phyloP scores from a whole-genome alignment of 139 green algal species.

The Tetraselmis chui region DNA sequence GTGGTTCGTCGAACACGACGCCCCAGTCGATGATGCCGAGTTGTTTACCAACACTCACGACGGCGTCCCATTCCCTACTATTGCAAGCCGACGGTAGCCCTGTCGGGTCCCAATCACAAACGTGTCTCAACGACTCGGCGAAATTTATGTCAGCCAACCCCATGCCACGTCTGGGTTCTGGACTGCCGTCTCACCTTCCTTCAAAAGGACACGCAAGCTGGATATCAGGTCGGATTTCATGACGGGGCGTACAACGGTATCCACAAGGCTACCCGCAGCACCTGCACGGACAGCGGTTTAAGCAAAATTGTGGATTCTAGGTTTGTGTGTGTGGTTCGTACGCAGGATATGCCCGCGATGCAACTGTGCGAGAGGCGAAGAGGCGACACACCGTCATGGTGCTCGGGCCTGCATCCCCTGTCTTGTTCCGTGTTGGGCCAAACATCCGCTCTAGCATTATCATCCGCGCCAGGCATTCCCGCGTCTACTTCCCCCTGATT shows the following conservation, averaged over 20 bases:
- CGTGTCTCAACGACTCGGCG: too few species aligned
- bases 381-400: neutral
- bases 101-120: too few species aligned
- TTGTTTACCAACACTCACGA: neutral
- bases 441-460: too few species aligned
- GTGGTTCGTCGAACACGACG: neutral
- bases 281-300: too few species aligned
- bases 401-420: too few species aligned
- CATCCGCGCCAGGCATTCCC: too few species aligned
- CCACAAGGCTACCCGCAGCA: too few species aligned
- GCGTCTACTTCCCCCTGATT: too few species aligned
- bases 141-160: too few species aligned
- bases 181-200: neutral
- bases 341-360: neutral
- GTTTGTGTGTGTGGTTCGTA: neutral
- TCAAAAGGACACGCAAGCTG: neutral
- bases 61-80: neutral
- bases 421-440: too few species aligned
- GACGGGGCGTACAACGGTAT: neutral
- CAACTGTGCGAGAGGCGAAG: neutral
- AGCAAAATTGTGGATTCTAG: neutral
- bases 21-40: neutral
- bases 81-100: too few species aligned
- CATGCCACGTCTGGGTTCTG: too few species aligned
- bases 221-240: neutral